Conservation (phyloP, 225 moss, liverwort and hornwort genomes). For the Marchantia polymorpha region DNA sequence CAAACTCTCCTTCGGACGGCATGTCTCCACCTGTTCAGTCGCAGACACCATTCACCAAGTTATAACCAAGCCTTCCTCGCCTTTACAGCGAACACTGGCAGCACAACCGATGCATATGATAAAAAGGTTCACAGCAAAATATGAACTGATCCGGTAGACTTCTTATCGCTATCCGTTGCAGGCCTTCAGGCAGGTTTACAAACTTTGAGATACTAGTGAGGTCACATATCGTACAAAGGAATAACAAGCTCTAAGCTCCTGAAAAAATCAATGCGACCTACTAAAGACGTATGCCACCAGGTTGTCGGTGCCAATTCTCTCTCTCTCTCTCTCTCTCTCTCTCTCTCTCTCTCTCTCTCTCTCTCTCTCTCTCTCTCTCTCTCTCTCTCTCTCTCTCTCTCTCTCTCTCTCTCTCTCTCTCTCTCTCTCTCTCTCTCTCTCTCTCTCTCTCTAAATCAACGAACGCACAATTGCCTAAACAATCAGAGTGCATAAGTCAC, state of each 20-base stretch:
- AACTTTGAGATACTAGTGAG: not conserved
- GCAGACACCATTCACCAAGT: not conserved
- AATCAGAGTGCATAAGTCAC: not conserved
- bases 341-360: not conserved
- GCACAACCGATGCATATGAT: not conserved
- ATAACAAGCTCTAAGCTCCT: not conserved
- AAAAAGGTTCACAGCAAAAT: not conserved
- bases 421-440: too few species aligned
- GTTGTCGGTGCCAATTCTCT: not conserved
- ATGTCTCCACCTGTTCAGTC: slow-evolving; percentile 17
- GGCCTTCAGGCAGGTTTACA: not conserved
- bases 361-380: too few species aligned
- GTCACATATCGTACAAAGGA: not conserved
- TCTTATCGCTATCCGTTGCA: slow-evolving; percentile 7
- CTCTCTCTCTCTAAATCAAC: not conserved
- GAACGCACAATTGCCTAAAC: not conserved
- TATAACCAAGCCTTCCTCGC: slow-evolving; percentile 4
- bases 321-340: not conserved
- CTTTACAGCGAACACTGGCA: not conserved
- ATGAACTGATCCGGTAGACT: slow-evolving; percentile 2
- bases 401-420: too few species aligned
- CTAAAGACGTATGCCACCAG: not conserved
- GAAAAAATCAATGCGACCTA: not conserved
- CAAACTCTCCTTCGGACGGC: not conserved
- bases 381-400: not conserved